Evolutionary conservation across 176 grass and related monocot species (phyloP), one percentile per base, ranked within the genome.

Genomic region (Ensete ventricosum): DNA sequence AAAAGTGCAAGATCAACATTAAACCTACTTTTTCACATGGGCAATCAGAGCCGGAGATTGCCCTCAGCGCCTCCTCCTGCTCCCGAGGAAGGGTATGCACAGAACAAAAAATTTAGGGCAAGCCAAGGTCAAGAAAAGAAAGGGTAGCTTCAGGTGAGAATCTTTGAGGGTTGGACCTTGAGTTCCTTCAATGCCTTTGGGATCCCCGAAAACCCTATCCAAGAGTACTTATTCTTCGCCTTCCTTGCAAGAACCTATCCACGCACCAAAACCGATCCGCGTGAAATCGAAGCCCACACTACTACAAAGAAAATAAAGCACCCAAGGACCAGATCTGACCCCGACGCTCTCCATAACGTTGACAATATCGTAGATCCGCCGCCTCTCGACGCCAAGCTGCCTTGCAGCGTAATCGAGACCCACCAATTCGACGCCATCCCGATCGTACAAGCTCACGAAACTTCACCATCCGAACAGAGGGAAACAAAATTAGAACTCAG

Each of bases 321-420:
- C 73, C 49, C 50, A 22, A 65, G 27, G 71, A 64, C 9, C 8
- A 14, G 65, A 57, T 58, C 86, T 89, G 55, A 99, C 95, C 90
- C 90, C 95, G 27, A 99, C 76, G 73, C 95, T 99, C 86, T 99
- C 95, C 64, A 99, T 82, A 13, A 99, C 90, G 14, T 94, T 99
- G 76, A 99, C 95, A n/a, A 99, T 99, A 67, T 99, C 88, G 75
- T 99, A 99, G 90, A 99, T 94, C 88, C 88, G 88, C 54, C 95
- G 85, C 76, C 95, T 85, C 82, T 99, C 95, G 16, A 99, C 90
- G 55, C 88, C 84, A n/a, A 99, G 86, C 66, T 84, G 77, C 86
- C 71, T 87, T 9, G 95, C 90, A 9, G 90, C 86, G 76, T 89
- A 91, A 53, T 98, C 90, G 53, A 98, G 84, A 73, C 82, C 86